Evolutionary conservation across 139 green algal species (phyloP).

Genomic region (Chloropicon primus): DNA sequence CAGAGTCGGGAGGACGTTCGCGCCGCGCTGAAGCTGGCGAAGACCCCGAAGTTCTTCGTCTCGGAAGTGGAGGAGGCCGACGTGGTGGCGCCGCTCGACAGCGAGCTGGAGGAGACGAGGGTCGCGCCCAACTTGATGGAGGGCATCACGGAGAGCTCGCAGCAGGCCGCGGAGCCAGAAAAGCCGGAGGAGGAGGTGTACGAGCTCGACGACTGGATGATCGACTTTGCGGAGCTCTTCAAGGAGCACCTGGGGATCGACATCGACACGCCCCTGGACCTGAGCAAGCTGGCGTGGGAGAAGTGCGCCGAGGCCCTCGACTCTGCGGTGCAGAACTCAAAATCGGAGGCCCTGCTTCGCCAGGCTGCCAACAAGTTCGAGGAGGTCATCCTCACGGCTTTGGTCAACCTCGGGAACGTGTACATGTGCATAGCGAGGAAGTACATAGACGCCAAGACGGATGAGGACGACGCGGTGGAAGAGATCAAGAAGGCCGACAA

Average conservation of each 20-base stretch:
- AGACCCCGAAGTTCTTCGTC: conserved; percentile 38
- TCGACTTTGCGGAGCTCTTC: conserved; percentile 79
- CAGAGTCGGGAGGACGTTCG: conserved; percentile 19
- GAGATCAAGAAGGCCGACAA: conserved; percentile 1
- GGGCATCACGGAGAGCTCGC: not conserved
- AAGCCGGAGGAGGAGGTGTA: conserved; percentile 18
- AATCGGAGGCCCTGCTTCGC: conserved; percentile 56
- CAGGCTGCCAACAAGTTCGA: conserved; percentile 62
- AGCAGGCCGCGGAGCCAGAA: not conserved
- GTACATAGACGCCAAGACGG: not conserved
- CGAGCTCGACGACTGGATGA: conserved; percentile 75
- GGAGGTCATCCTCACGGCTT: conserved; percentile 22
- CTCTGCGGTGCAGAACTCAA: conserved; percentile 27
- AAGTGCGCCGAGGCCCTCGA: conserved; percentile 38
- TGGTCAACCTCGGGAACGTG: conserved; percentile 61
- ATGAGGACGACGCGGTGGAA: not conserved
- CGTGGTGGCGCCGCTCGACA: not conserved
- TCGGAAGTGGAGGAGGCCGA: conserved; percentile 10
- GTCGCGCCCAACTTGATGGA: conserved; percentile 1
- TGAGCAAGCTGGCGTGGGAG: conserved; percentile 42
- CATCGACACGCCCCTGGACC: conserved; percentile 57
- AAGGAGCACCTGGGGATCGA: conserved; percentile 51
- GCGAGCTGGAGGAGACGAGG: conserved; percentile 3
- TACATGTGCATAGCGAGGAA: conserved; percentile 33
- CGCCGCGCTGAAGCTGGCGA: conserved; percentile 34